These are phyloP conservation scores for Colletotrichum agaves DNA, from an alignment of 2,329 filamentous ascomycete genomes.

Conservation along the genomic window DNA sequence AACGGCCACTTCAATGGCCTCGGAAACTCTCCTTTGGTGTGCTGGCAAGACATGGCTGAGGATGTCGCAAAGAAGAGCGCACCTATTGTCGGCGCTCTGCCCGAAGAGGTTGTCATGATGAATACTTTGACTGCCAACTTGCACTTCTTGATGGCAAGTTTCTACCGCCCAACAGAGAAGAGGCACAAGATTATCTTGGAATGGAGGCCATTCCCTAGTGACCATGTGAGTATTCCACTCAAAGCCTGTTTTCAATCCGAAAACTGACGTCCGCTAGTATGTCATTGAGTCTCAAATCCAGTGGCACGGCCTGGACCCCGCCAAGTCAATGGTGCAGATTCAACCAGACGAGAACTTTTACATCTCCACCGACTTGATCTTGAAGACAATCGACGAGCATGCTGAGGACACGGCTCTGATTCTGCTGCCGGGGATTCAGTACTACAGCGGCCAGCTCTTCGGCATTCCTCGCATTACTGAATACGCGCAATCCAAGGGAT, in stretches of 20 bases:
- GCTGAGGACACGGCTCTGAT: slow-evolving; percentile 74
- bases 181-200: slow-evolving; percentile 87
- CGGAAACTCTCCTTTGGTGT: slow-evolving; percentile 72
- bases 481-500: slow-evolving; percentile 73
- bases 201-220: slow-evolving; percentile 89
- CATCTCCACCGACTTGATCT: slow-evolving; percentile 72
- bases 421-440: slow-evolving; percentile 81
- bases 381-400: slow-evolving; percentile 74
- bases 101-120: slow-evolving; percentile 86
- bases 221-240: slow-evolving; percentile 67
- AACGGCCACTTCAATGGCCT: slow-evolving; percentile 82
- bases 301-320: slow-evolving; percentile 74
- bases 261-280: slow-evolving; percentile 63
- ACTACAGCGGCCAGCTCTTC: slow-evolving; percentile 83
- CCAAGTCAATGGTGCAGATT: slow-evolving; percentile 78
- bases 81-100: slow-evolving; percentile 77
- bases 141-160: slow-evolving; percentile 85
- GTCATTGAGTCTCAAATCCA: slow-evolving; percentile 84
- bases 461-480: slow-evolving; percentile 78
- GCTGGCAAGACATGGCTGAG: slow-evolving; percentile 84
- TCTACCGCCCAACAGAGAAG: slow-evolving; percentile 75
- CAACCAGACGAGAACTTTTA: slow-evolving; percentile 69
- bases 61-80: slow-evolving; percentile 76
- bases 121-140: slow-evolving; percentile 85
- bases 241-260: background rate